These are phyloP conservation scores for Camelina neglecta DNA, from an alignment of 345 rosid species.

Conservation along the genomic window DNA sequence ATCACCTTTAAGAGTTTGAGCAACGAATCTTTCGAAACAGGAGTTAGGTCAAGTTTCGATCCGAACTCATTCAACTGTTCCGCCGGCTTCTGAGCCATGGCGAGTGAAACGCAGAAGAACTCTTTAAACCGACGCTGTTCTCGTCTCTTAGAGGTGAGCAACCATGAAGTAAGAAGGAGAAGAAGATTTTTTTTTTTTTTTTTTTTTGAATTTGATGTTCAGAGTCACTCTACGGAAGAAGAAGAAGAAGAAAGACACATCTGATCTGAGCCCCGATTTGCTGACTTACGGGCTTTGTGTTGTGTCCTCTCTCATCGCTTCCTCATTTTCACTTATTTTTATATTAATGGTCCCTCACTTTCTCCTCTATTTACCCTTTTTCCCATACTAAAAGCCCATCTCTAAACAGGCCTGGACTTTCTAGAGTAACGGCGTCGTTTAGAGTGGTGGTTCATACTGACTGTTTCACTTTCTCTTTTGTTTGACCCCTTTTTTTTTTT, in stretches of 20 bases:
- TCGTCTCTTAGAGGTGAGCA: slow-evolving; percentile 16
- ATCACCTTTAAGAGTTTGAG: slow-evolving; percentile 79
- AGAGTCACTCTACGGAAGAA: slow-evolving; percentile 39
- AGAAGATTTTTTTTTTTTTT: background rate
- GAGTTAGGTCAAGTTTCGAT: slow-evolving; percentile 82
- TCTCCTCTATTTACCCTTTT: slow-evolving; percentile 9
- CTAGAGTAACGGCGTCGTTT: background rate
- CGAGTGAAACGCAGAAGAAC: slow-evolving; percentile 23
- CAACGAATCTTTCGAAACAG: slow-evolving; percentile 74
- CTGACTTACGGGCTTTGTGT: slow-evolving; percentile 45
- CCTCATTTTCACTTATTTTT: slow-evolving; percentile 27
- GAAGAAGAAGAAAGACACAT: slow-evolving; percentile 44
- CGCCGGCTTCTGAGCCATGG: slow-evolving; percentile 73
- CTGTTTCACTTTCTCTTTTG: background rate
- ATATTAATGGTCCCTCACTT: slow-evolving; percentile 20
- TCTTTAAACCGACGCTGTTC: slow-evolving; percentile 21
- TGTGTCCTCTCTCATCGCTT: slow-evolving; percentile 39
- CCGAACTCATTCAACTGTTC: slow-evolving; percentile 79
- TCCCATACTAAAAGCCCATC: slow-evolving; percentile 17
- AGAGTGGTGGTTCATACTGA: background rate
- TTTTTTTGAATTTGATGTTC: slow-evolving; percentile 4
- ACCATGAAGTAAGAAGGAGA: slow-evolving; percentile 32
- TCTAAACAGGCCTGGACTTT: background rate
- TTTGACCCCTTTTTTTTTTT: background rate
- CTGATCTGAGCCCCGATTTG: slow-evolving; percentile 47